Evolutionary conservation across 2,329 filamentous ascomycete genomes (phyloP).

Genomic region (Trichophyton simii): DNA sequence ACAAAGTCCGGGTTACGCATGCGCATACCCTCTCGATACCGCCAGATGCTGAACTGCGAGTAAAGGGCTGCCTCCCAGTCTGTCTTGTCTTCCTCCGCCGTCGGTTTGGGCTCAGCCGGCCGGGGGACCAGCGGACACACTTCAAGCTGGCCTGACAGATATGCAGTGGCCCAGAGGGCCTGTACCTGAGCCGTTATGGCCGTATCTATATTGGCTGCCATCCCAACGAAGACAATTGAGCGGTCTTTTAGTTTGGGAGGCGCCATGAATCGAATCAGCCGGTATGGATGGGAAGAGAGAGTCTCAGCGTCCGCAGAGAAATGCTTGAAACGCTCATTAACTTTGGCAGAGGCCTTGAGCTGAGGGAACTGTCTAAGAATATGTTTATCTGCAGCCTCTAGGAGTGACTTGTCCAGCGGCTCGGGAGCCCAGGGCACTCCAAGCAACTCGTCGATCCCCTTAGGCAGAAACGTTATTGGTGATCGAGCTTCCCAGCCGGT

Average conservation of each 20-base stretch:
- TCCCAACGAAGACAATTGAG: conserved; percentile 39
- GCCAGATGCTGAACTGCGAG: conserved; percentile 56
- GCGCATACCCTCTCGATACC: conserved; percentile 48
- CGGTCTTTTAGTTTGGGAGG: conserved; percentile 32
- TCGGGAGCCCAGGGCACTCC: conserved; percentile 33
- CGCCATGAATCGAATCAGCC: conserved; percentile 37
- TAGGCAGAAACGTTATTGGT: conserved; percentile 37
- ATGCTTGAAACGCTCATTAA: conserved; percentile 9
- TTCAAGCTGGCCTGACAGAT: conserved; percentile 43
- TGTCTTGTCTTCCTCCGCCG: conserved; percentile 25
- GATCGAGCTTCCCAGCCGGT: conserved; percentile 46
- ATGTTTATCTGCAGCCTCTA: conserved; percentile 32
- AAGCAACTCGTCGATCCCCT: conserved; percentile 32
- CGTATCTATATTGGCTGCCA: conserved; percentile 30
- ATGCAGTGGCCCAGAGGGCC: conserved; percentile 54
- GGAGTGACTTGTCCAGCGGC: conserved; percentile 25
- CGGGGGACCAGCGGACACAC: conserved; percentile 9
- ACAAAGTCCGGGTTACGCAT: conserved; percentile 46
- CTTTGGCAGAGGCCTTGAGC: conserved; percentile 30
- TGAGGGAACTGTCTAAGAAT: conserved; percentile 38
- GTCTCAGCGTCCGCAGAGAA: conserved; percentile 14
- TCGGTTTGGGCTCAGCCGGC: background rate
- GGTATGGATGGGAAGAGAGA: conserved; percentile 22
- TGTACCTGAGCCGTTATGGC: conserved; percentile 30
- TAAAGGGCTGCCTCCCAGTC: conserved; percentile 48